A percentile compares a stretch with the other conserved stretches of the same genome.
Evolutionary conservation across 192 early-diverging fungal species (phyloP).

Genomic region (Dissophora ornata): DNA sequence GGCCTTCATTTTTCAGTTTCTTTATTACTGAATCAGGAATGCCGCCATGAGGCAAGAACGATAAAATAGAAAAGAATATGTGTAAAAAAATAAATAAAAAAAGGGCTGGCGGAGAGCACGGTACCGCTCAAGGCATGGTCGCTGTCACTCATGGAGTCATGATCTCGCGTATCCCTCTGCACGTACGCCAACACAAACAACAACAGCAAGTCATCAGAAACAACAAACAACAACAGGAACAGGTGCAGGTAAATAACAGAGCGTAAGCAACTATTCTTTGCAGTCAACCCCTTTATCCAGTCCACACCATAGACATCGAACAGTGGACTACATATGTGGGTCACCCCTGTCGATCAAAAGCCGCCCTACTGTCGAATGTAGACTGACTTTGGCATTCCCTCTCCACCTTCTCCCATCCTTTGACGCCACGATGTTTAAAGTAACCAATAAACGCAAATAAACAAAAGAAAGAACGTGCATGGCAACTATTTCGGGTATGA

Average conservation of each 20-base stretch:
- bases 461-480: background rate
- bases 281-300: too few relatives aligned
- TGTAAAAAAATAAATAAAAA: background rate
- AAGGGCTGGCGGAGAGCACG: background rate
- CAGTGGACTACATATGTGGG: background rate
- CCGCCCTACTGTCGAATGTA: too few relatives aligned
- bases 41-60: constrained; percentile 10
- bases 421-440: background rate
- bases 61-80: constrained; percentile 2
- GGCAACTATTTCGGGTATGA: constrained; percentile 1
- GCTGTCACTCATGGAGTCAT: constrained; percentile 13
- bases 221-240: too few relatives aligned
- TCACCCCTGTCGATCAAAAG: constrained; percentile 3
- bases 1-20: background rate
- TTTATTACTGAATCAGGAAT: constrained; percentile 20
- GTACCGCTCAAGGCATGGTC: background rate
- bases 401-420: background rate
- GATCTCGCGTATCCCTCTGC: constrained; percentile 4
- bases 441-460: background rate
- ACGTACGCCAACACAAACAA: constrained; percentile 4
- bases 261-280: constrained; percentile 2
- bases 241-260: background rate
- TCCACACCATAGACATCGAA: background rate
- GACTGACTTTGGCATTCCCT: too few relatives aligned
- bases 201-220: too few relatives aligned